Conservation (phyloP, 2,329 filamentous ascomycete genomes). For the Claviceps paspali region DNA sequence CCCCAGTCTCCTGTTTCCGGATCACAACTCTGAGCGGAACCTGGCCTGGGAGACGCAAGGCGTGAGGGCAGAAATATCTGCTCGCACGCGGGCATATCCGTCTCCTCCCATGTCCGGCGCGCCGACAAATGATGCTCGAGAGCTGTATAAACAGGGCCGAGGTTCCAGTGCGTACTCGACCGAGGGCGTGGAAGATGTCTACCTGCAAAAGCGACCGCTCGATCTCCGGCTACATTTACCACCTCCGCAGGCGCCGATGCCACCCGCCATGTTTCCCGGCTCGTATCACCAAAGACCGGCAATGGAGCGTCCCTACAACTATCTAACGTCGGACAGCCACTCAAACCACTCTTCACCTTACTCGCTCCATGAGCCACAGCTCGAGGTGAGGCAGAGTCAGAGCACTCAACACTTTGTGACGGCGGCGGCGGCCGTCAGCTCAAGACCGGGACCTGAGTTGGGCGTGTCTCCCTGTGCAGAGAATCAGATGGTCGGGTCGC, state of each 20-base stretch:
- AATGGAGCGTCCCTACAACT: conserved; percentile 11
- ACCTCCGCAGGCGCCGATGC: conserved; percentile 12
- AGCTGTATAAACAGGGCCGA: conserved; percentile 39
- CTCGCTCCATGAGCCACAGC: conserved; percentile 10
- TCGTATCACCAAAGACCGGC: conserved; percentile 14
- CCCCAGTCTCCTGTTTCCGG: conserved; percentile 39
- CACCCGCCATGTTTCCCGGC: conserved; percentile 5
- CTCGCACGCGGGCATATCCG: conserved; percentile 46
- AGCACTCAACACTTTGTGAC: conserved; percentile 11
- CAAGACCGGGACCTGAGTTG: conserved; percentile 8
- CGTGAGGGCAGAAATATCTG: conserved; percentile 29
- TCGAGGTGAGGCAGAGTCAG: conserved; percentile 3
- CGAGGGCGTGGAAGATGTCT: conserved; percentile 32
- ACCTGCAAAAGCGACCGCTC: conserved; percentile 16
- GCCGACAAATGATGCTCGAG: conserved; percentile 43
- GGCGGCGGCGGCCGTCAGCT: conserved; percentile 5
- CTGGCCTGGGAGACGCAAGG: conserved; percentile 4
- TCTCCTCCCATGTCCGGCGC: conserved; percentile 64
- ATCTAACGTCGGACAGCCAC: conserved; percentile 12
- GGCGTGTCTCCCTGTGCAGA: conserved; percentile 26
- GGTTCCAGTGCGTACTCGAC: conserved; percentile 26
- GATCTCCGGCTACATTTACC: conserved; percentile 12
- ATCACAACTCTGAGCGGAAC: conserved; percentile 30
- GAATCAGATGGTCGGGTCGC: conserved; percentile 32
- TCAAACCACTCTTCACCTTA: conserved; percentile 11